Evolutionary conservation across 345 rosid genomes (phyloP).

Genomic region (Gossypium raimondii): DNA sequence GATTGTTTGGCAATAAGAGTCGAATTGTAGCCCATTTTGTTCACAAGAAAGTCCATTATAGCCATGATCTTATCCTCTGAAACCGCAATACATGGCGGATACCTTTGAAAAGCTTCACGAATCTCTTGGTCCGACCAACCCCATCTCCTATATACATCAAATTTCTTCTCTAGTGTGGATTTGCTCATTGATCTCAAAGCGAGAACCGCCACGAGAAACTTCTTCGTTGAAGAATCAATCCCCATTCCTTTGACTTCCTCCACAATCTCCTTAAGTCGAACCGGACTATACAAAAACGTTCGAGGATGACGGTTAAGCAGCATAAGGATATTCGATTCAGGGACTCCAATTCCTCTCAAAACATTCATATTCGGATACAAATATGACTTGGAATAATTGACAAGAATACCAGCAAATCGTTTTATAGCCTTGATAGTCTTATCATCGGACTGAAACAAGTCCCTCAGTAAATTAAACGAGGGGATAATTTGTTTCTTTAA

Average conservation of each 20-base stretch:
- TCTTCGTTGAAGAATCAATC: slow-evolving; percentile 9
- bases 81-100: slow-evolving; percentile 1
- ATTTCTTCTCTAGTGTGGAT: slow-evolving; percentile 23
- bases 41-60: slow-evolving; percentile 23
- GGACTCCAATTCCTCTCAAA: slow-evolving; percentile 21
- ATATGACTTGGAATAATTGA: not conserved
- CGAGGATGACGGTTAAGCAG: not conserved
- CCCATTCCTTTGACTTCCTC: slow-evolving; percentile 22
- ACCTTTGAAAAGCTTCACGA: not conserved
- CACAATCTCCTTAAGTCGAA: slow-evolving; percentile 10
- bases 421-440: not conserved
- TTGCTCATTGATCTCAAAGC: slow-evolving; percentile 8
- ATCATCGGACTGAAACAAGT: slow-evolving; percentile 15
- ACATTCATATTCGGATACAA: not conserved
- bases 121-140: slow-evolving; percentile 24
- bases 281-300: not conserved
- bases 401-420: not conserved
- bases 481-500: slow-evolving; percentile 15
- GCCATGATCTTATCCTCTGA: slow-evolving; percentile 21
- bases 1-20: not conserved
- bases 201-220: slow-evolving; percentile 10
- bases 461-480: not conserved
- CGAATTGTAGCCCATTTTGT: slow-evolving; percentile 17
- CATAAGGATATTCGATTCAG: slow-evolving; percentile 6
- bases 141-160: slow-evolving; percentile 13